Conservation (phyloP, 768 basidiomycete genomes). For the Trametes cingulata region DNA sequence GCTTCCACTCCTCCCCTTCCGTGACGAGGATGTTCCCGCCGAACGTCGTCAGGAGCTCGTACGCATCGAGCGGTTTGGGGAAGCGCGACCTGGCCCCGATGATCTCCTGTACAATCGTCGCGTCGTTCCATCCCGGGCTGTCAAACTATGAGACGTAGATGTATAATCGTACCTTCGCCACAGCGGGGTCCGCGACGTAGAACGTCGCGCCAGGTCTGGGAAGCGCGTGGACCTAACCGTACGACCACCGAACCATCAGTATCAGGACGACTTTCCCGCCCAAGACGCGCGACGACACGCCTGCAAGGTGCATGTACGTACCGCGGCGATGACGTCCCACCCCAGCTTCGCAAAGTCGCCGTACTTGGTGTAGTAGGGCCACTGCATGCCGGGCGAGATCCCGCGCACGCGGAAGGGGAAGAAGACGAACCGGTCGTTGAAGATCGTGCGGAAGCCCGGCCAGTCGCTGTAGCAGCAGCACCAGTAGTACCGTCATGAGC, state of each 20-base stretch:
- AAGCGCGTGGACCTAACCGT: slow-evolving; percentile 18
- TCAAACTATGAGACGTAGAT: neutral
- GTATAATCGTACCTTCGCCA: slow-evolving; percentile 14
- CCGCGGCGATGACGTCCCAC: slow-evolving; percentile 28
- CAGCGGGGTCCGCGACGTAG: slow-evolving; percentile 19
- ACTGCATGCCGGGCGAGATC: slow-evolving; percentile 23
- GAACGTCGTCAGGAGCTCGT: slow-evolving; percentile 48
- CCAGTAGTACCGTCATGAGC: neutral
- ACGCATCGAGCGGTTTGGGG: slow-evolving; percentile 54
- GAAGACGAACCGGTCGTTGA: slow-evolving; percentile 21
- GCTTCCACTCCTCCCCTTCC: slow-evolving; percentile 67
- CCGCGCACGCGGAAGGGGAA: slow-evolving; percentile 23
- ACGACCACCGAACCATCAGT: neutral
- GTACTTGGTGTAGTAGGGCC: slow-evolving; percentile 24
- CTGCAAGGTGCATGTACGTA: slow-evolving; percentile 2
- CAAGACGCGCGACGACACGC: neutral
- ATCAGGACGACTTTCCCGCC: neutral
- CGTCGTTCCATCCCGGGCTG: neutral
- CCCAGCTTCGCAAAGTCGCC: slow-evolving; percentile 26
- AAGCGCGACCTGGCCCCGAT: slow-evolving; percentile 50
- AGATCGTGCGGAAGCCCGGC: slow-evolving; percentile 22
- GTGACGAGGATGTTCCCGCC: slow-evolving; percentile 66
- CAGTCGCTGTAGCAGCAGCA: slow-evolving; percentile 15
- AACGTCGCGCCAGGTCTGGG: slow-evolving; percentile 1
- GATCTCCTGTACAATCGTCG: slow-evolving; percentile 45